Evolutionary conservation across 306 rosid genomes (phyloP), one percentile per base, ranked within the genome.

Genomic region (Prosopis cineraria): DNA sequence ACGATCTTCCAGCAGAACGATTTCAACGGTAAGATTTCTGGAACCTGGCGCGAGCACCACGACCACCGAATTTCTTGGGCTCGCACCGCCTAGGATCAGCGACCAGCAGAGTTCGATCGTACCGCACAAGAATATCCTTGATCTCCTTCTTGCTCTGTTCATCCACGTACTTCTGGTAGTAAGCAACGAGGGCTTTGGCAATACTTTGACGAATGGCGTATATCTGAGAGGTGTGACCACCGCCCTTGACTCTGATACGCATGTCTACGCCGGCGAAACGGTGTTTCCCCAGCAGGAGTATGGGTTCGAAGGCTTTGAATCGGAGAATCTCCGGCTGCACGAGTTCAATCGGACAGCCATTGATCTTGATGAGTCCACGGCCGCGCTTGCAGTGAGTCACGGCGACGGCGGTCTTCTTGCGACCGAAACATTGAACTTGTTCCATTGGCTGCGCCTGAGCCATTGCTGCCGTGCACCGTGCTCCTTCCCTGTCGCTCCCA

Each of bases 21-120:
- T 9, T 24, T 55, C 62, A 55, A 24, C 62, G 62, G 62, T 55
- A 55, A 55, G 62, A 55, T 24, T 55, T 55, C 62, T 55, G 62
- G 62, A 55, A 55, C 62, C 62, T 55, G 14, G 62, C 62, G 20
- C 62, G 62, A 55, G 62, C 62, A 55, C 62, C 62, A 55, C 62
- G 62, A 10, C 62, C 62, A 55, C 62, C 62, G 7, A 55, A 55
- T 55, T 55, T 55, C 62, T 55, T 55, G 13, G 62, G 62, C 62
- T 55, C 62, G 30, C 62, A 55, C 5, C 62, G 62, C 31, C 62
- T 55, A 22, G 62, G 62, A 55, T 55, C 62, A 22, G 62, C 62
- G 14, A 55, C 62, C 29, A 55, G 31, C 30, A 55, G 31, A 3
- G 62, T 55, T 10, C 62, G 62, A 55, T 55, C 62, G 30, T 55